Base-by-base conservation (phyloP, 2,329 filamentous ascomycete species). In the Tolypocladium album region DNA sequence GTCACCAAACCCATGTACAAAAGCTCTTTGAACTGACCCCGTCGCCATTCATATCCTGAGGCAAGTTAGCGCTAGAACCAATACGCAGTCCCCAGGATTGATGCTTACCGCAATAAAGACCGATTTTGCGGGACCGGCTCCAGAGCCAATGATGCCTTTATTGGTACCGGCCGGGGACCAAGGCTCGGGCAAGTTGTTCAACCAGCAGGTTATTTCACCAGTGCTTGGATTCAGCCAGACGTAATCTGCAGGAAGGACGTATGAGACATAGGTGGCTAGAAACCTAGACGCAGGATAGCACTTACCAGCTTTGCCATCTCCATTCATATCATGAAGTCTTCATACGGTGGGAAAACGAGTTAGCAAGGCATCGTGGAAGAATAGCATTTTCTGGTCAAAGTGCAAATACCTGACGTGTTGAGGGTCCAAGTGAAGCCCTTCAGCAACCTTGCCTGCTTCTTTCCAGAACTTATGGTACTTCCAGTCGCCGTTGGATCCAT, bases 41-140 rank as follows among this genome's bases (percentile, higher is more conserved):
- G 24, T 66, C 65, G 1, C 61, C 65, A 43, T 66, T 65, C 61
- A 64, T 64, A 22, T 65, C 65, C 59, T 60, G 15, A 20, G 15
- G 15, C 15, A 17, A 20, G 39, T 40, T 40, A 40, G 39, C 39
- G 39, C 39, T 6, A 20, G 39, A 20, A 20, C 39, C 3, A 40
- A 7, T 4, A 40, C 5, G 6, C 4, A 5, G 3, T 40, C 15
- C 13, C 1, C 4, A 4, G 15, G 15, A 40, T 20, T 15, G 7
- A 20, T 55, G 6, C 52, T 6, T 55, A 55, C 52, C 20, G 52
- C 52, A 55, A 55, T 55, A 5, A 55, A 55, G 2, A 55, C 52
- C 17, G 52, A 39, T 15, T 55, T 55, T 20, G 52, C 52, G 0
- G 52, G 52, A 4, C 52, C 52, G 6, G 52, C 52, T 20, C 52